Base-by-base conservation (phyloP, 2,329 filamentous ascomycete species). In the Aureobasidium sp. region DNA sequence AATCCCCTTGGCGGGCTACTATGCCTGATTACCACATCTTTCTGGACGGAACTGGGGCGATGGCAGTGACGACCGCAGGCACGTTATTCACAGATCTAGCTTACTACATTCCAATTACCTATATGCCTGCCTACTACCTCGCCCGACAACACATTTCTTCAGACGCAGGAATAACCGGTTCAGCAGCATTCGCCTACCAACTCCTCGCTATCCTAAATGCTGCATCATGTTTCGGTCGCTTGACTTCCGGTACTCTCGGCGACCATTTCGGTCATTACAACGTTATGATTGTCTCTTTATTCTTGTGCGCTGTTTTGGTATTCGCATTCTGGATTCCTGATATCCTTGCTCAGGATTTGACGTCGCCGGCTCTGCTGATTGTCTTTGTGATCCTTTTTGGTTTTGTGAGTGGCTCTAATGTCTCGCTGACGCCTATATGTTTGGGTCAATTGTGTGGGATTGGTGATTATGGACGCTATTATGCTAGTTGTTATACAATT, bases 201-300 rank as follows among this genome's bases (percentile, higher is more conserved):
- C 81, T 95, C 63, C 77, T 96, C 32, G 87, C 91, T 12, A 87
- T 96, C 66, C 80, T 97, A 71, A 96, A 96, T 71, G 89, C 85
- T 0, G 89, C 86, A 9, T 91, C 87, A 0, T 87, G 90, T 62
- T 76, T 96, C 15, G 93, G 93, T 3, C 85, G 93, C 41, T 86
- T 85, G 70, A 77, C 92, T 1, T 90, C 91, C 0, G 92, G 92
- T 0, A 88, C 87, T 71, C 83, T 89, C 65, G 87, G 90, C 2
- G 93, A 97, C 72, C 82, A 82, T 47, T 77, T 93, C 20, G 93
- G 93, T 0, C 84, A 90, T 0, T 96, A 90, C 78, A 97, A 97
- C 70, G 85, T 85, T 34, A 90, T 92, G 76, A 84, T 96, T 64
- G 75, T 85, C n/a, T 86, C 88, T 0, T 80, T 89, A 10, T 73